Evolutionary conservation across 1,284 basidiomycete genomes (phyloP).

Genomic region (Paramarasmius palmivorus): DNA sequence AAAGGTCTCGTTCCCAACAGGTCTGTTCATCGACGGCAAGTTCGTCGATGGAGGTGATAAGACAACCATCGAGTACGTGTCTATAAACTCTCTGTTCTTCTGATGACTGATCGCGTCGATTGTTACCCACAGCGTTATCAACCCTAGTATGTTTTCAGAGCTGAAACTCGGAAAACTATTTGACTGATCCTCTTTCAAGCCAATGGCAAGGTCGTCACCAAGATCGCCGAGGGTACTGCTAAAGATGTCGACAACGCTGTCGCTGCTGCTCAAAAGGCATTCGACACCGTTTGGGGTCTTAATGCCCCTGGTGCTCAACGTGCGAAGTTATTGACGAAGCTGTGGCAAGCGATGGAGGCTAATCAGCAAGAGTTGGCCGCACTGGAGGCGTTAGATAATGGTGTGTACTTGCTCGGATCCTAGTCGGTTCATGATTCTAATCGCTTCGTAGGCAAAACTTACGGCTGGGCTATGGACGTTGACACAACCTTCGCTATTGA

Average conservation of each 20-base stretch:
- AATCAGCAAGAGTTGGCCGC: constrained; percentile 70
- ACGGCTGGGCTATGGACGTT: constrained; percentile 46
- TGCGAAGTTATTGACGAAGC: constrained; percentile 60
- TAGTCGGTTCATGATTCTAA: neutral
- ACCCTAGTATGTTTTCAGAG: constrained; percentile 53
- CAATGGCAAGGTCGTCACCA: constrained; percentile 65
- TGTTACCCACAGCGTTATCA: constrained; percentile 58
- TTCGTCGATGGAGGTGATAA: constrained; percentile 71
- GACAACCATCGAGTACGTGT: constrained; percentile 58
- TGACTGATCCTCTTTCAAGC: constrained; percentile 30
- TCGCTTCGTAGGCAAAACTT: constrained; percentile 47
- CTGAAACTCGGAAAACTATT: neutral
- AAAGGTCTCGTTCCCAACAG: constrained; percentile 66
- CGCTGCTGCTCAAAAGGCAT: constrained; percentile 68
- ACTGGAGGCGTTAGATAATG: constrained; percentile 72
- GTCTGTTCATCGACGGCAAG: constrained; percentile 84
- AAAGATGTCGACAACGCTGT: constrained; percentile 77
- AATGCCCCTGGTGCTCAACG: constrained; percentile 58
- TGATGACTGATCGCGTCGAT: constrained; percentile 4
- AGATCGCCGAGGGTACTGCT: constrained; percentile 61
- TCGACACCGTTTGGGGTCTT: constrained; percentile 68
- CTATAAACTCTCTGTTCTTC: constrained; percentile 1
- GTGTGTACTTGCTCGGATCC: constrained; percentile 17
- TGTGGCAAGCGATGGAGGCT: constrained; percentile 76
- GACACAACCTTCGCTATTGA: constrained; percentile 54